Percentiles rank a stretch among this genome's conserved stretches.
phyloP scores from a whole-genome alignment of 1,139 yeast genomes.

The Suhomyces bribrorum region DNA sequence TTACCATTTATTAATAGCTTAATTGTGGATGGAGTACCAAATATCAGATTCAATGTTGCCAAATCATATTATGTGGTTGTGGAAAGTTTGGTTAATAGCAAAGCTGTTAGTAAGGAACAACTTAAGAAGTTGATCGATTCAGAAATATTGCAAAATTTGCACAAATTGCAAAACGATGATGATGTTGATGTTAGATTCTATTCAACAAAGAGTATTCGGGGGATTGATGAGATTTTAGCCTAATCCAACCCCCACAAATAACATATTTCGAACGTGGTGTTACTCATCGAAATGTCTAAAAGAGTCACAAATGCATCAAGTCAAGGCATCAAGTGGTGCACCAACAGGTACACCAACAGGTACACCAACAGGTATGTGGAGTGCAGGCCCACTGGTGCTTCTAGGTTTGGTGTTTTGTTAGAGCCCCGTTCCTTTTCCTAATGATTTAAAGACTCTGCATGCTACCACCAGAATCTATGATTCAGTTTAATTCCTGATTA shows the following conservation, averaged over 20 bases:
- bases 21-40: conserved; percentile 82
- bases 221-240: conserved; percentile 29
- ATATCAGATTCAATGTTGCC: conserved; percentile 92
- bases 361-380: no score
- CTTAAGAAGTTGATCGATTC: conserved; percentile 47
- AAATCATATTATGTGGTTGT: conserved; percentile 70
- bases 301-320: no score
- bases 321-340: no score
- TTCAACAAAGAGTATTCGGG: conserved; percentile 61
- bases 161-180: conserved; percentile 64
- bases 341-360: no score
- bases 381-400: no score
- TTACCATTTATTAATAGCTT: conserved; percentile 78
- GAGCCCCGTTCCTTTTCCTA: not conserved
- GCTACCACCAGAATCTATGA: not conserved
- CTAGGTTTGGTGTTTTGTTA: no score
- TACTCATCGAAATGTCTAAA: no score
- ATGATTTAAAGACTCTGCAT: not conserved
- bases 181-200: conserved; percentile 92
- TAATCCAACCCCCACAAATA: no score
- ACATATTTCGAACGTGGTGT: no score
- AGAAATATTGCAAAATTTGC: conserved; percentile 65
- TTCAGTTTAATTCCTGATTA: not conserved
- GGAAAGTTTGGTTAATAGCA: conserved; percentile 44
- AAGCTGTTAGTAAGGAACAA: conserved; percentile 23